A percentile compares a stretch with the other conserved stretches of the same genome.
Conservation (phyloP, 2,329 filamentous ascomycete genomes). For the Oidium heveae region DNA sequence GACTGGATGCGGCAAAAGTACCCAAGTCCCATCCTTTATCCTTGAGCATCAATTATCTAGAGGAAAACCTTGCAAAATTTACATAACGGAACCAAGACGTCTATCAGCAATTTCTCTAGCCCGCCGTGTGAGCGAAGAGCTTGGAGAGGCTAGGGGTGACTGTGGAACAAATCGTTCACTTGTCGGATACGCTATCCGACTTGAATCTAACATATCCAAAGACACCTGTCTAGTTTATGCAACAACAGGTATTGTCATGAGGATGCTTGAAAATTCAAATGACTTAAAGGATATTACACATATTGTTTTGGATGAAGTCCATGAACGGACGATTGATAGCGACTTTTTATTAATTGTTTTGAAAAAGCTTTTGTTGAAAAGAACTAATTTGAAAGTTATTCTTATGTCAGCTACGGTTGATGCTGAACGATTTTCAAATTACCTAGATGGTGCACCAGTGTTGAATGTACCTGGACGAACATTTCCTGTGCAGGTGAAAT, state of each 20-base stretch:
- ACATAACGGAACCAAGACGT: slow-evolving; percentile 80
- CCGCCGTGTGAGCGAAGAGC: slow-evolving; percentile 75
- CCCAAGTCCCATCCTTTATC: slow-evolving; percentile 84
- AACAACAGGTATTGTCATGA: slow-evolving; percentile 79
- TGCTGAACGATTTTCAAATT: slow-evolving; percentile 70
- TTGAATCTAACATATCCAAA: slow-evolving; percentile 65
- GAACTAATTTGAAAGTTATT: slow-evolving; percentile 71
- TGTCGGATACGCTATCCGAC: slow-evolving; percentile 78
- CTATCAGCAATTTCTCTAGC: slow-evolving; percentile 93
- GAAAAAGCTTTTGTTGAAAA: slow-evolving; percentile 47
- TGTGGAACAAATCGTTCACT: slow-evolving; percentile 63
- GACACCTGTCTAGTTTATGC: slow-evolving; percentile 77
- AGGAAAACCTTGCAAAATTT: slow-evolving; percentile 70
- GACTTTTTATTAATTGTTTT: slow-evolving; percentile 88
- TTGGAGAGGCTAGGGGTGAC: slow-evolving; percentile 64
- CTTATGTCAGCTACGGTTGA: slow-evolving; percentile 97
- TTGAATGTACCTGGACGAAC: slow-evolving; percentile 80
- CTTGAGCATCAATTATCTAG: slow-evolving; percentile 67
- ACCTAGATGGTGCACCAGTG: slow-evolving; percentile 64
- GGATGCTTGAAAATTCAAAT: slow-evolving; percentile 79
- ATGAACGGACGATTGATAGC: slow-evolving; percentile 87
- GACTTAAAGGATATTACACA: slow-evolving; percentile 79
- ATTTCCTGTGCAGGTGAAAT: slow-evolving; percentile 71
- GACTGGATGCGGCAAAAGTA: slow-evolving; percentile 92
- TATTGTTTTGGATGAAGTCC: slow-evolving; percentile 88